Evolutionary conservation across 805 yeast genomes (phyloP).

Genomic region (Dipodascopsis uninucleata): DNA sequence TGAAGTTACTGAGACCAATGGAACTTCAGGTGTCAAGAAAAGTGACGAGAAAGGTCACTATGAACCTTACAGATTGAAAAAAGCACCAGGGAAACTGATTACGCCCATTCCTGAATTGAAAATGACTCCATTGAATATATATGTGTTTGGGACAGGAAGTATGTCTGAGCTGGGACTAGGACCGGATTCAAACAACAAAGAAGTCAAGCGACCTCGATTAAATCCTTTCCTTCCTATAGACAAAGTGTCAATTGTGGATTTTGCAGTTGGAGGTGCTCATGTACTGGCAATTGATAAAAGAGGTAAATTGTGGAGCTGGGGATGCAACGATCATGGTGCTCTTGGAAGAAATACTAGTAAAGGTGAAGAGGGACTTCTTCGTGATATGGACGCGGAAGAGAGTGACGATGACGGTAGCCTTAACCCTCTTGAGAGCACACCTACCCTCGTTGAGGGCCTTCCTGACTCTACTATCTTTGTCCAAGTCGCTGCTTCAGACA

Average conservation of each 20-base stretch:
- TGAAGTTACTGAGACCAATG: conserved; percentile 12
- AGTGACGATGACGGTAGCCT: conserved; percentile 76
- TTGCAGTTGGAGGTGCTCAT: conserved; percentile 97
- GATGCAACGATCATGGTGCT: conserved; percentile 88
- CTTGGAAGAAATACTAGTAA: conserved; percentile 74
- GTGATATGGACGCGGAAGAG: conserved; percentile 64
- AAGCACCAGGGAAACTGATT: conserved; percentile 17
- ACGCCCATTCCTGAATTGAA: conserved; percentile 35
- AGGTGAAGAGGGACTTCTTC: conserved; percentile 55
- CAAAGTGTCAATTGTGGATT: conserved; percentile 68
- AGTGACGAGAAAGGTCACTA: background rate
- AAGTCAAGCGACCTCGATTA: conserved; percentile 92
- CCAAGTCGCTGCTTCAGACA: conserved; percentile 88
- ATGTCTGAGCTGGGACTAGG: conserved; percentile 99
- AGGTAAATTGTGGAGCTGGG: conserved; percentile 96
- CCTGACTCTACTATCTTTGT: conserved; percentile 53
- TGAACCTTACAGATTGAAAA: conserved; percentile 16
- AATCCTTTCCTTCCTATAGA: conserved; percentile 69
- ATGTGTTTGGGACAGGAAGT: conserved; percentile 94
- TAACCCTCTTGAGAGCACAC: conserved; percentile 86
- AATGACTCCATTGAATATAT: conserved; percentile 61
- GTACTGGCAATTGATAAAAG: conserved; percentile 72
- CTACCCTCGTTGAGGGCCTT: conserved; percentile 66
- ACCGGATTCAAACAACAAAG: conserved; percentile 84
- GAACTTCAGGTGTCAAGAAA: background rate